These are phyloP conservation scores for Blechomonas ayalai DNA, from an alignment of 208 protist species.

Conservation along the genomic window DNA sequence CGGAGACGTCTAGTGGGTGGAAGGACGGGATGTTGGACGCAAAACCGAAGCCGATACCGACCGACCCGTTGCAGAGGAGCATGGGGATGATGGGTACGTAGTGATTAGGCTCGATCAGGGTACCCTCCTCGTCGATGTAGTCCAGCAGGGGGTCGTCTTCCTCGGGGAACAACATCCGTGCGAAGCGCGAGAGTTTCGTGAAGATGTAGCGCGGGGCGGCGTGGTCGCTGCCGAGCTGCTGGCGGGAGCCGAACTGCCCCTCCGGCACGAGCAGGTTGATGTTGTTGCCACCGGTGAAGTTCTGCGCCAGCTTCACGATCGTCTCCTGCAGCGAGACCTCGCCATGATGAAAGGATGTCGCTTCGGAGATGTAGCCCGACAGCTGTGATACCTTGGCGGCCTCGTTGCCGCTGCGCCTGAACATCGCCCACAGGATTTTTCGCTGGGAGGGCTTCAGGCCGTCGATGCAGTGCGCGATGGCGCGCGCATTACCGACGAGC, in stretches of 20 bases:
- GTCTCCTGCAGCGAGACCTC: conserved; percentile 96
- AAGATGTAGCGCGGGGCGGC: conserved; percentile 94
- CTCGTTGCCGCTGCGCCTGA: conserved; percentile 83
- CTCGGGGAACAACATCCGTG: conserved; percentile 93
- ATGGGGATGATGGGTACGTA: conserved; percentile 99
- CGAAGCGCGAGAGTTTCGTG: conserved; percentile 93
- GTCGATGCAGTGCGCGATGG: conserved; percentile 93
- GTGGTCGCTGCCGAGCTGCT: conserved; percentile 97
- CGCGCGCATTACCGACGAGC: conserved; percentile 80
- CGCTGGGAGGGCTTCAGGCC: conserved; percentile 99
- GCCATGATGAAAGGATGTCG: conserved; percentile 99
- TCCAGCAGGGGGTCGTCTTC: conserved; percentile 97
- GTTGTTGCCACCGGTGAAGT: conserved; percentile 99
- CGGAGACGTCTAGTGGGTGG: conserved; percentile 96
- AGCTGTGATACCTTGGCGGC: conserved; percentile 99
- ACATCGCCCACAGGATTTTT: conserved; percentile 98
- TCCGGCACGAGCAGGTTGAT: conserved; percentile 97
- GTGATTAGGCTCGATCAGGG: conserved; percentile 97
- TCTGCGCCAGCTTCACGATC: conserved; percentile 99
- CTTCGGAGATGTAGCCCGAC: conserved; percentile 96
- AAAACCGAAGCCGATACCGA: conserved; percentile 99
- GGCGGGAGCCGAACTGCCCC: conserved; percentile 98
- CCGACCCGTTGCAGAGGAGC: conserved; percentile 98
- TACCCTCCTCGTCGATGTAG: conserved; percentile 97
- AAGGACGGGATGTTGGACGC: conserved; percentile 87